Evolutionary conservation across 108 stramenopile genomes (phyloP).

Genomic region (Schizochytrium sp.): DNA sequence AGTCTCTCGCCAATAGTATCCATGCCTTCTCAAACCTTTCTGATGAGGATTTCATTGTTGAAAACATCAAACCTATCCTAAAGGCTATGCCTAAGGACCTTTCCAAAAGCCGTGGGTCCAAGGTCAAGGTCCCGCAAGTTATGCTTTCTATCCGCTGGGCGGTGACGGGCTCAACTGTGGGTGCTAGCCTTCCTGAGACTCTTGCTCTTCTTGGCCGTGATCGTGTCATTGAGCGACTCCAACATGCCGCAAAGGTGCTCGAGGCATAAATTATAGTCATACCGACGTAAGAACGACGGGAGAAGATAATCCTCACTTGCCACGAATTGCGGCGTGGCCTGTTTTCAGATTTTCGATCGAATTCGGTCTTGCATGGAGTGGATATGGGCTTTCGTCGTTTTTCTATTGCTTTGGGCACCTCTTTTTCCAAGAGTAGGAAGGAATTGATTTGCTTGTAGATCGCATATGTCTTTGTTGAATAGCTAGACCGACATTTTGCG

Average conservation of each 20-base stretch:
- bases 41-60: neutral
- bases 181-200: constrained; percentile 46
- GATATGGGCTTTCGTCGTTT: no score
- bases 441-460: no score
- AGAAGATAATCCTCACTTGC: no score
- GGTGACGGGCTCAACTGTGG: constrained; percentile 9
- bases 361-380: no score
- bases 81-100: constrained; percentile 45
- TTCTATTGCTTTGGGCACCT: no score
- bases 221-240: constrained; percentile 16
- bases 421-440: no score
- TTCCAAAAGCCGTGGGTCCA: neutral
- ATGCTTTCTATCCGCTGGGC: constrained; percentile 61
- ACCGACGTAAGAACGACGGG: no score
- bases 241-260: neutral
- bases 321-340: no score
- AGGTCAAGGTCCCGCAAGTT: constrained; percentile 28
- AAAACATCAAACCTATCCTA: neutral
- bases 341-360: no score
- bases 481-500: no score
- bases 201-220: constrained; percentile 18
- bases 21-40: neutral
- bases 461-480: no score
- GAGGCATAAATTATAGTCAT: neutral
- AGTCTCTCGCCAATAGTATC: neutral